These are phyloP conservation scores for Psophocarpus tetragonolobus DNA, from an alignment of 306 rosid species.

Conservation along the genomic window DNA sequence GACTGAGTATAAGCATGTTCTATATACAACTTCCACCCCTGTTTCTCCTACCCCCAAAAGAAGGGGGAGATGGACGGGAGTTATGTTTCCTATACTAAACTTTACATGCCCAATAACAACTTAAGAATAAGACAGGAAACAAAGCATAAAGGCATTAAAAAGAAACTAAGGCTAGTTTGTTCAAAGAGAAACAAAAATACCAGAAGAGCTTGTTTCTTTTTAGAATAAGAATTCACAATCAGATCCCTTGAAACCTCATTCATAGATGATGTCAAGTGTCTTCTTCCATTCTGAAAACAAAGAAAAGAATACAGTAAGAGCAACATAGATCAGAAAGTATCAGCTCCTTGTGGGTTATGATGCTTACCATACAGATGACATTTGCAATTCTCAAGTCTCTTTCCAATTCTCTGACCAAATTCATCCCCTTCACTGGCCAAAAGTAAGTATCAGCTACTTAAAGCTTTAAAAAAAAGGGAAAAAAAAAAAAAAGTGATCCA, in stretches of 20 bases:
- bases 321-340: conserved; percentile 27
- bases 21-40: too few species aligned
- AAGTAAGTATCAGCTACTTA: conserved; percentile 70
- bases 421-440: conserved; percentile 99
- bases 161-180: not conserved
- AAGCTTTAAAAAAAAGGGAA: not conserved
- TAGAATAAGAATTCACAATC: conserved; percentile 84
- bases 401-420: conserved; percentile 97
- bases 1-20: conserved; percentile 1
- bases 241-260: conserved; percentile 99
- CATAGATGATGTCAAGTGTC: conserved; percentile 85
- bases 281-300: conserved; percentile 88
- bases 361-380: conserved; percentile 92
- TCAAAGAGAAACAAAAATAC: conserved; percentile 51
- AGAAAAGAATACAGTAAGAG: conserved; percentile 32
- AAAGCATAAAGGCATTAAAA: conserved; percentile 22
- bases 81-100: not conserved
- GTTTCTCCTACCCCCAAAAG: not conserved
- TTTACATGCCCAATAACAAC: conserved; percentile 24
- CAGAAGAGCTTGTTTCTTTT: conserved; percentile 91
- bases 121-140: conserved; percentile 4
- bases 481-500: not conserved
- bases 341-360: conserved; percentile 9
- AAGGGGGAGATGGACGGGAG: too few species aligned
- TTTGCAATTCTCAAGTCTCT: conserved; percentile 95